phyloP scores from a whole-genome alignment of 345 rosid genomes.

The Cardamine occulta region DNA sequence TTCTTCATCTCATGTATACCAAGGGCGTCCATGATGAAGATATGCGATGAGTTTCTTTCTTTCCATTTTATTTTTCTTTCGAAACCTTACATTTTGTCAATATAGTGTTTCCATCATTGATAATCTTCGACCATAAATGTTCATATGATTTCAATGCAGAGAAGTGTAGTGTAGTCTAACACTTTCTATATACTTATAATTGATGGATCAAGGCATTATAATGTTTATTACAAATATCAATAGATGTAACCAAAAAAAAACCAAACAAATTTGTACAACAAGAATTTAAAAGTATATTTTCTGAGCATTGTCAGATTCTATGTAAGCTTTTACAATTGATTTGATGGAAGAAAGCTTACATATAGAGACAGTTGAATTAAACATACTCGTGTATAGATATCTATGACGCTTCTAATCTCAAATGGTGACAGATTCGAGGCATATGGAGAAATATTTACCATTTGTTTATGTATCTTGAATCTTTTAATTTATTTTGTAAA shows the following conservation, averaged over 20 bases:
- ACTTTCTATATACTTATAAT: not conserved
- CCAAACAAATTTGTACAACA: constrained; percentile 29
- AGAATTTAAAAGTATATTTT: constrained; percentile 22
- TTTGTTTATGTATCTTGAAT: constrained; percentile 9
- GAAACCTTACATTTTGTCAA: not conserved
- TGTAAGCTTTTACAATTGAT: constrained; percentile 39
- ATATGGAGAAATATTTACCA: not conserved
- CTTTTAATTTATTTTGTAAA: not conserved
- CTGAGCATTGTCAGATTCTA: constrained; percentile 34
- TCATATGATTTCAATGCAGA: not conserved
- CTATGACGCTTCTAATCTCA: constrained; percentile 27
- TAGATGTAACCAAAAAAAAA: not conserved
- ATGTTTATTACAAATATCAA: not conserved
- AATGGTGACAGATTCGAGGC: constrained; percentile 31
- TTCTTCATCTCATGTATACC: not conserved
- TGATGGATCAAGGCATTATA: not conserved
- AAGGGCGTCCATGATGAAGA: not conserved
- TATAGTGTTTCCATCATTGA: not conserved
- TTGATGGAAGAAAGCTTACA: constrained; percentile 40
- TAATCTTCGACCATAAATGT: not conserved
- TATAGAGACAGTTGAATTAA: constrained; percentile 33
- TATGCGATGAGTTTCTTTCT: not conserved
- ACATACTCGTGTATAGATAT: constrained; percentile 28
- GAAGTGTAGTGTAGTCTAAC: not conserved
- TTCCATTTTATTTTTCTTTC: not conserved